Percentiles rank a stretch among this genome's conserved stretches.
Evolutionary conservation across 2,329 filamentous ascomycete genomes (phyloP).

Genomic region (Botryotinia convoluta): DNA sequence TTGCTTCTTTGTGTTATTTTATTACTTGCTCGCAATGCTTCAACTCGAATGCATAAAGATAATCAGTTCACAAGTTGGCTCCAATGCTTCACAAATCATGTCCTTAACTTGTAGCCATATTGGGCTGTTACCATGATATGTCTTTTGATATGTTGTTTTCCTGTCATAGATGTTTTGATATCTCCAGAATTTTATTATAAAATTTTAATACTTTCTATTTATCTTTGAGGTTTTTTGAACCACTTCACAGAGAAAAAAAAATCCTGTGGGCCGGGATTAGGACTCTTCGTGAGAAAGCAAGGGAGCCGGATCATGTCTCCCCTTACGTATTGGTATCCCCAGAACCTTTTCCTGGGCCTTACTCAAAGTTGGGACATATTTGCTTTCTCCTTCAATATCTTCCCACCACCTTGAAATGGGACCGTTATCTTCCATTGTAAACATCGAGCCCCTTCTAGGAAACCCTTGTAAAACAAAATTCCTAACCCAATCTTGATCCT

Average conservation of each 20-base stretch:
- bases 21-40: not conserved
- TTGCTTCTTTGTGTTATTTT: not conserved
- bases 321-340: not conserved
- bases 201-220: not conserved
- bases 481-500: not conserved
- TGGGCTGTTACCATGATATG: not conserved
- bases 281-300: too few relatives aligned
- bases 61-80: not conserved
- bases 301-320: not conserved
- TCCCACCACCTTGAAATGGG: not conserved
- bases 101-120: not conserved
- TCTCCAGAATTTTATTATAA: not conserved
- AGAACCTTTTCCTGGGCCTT: not conserved
- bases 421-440: not conserved
- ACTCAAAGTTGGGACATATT: not conserved
- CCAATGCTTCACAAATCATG: not conserved
- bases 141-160: not conserved
- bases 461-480: not conserved
- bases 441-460: rapidly evolving
- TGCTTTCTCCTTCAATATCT: not conserved
- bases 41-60: not conserved
- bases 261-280: not conserved
- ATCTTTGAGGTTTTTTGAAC: not conserved
- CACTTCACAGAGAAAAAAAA: not conserved
- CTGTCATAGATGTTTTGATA: not conserved